A percentile compares a stretch with the other conserved stretches of the same genome.
These are phyloP conservation scores for Mucor plumbeus DNA, from an alignment of 371 early-diverging fungal genomes.

Conservation along the genomic window DNA sequence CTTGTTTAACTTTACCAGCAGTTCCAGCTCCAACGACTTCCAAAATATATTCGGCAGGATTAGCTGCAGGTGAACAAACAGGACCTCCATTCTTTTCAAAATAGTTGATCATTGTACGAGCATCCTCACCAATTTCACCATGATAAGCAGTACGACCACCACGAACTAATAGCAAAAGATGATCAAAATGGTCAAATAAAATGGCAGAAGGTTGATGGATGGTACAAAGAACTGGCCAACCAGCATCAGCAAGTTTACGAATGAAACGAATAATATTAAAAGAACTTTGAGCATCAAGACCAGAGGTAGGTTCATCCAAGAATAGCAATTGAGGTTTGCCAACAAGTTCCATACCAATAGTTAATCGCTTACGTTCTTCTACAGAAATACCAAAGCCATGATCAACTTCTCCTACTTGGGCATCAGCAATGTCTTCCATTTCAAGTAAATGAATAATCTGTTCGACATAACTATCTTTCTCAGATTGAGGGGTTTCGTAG, in stretches of 20 bases:
- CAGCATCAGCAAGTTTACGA: conserved; percentile 59
- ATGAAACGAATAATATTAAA: conserved; percentile 70
- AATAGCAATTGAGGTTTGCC: conserved; percentile 74
- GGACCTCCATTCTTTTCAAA: conserved; percentile 68
- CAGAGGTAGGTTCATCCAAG: conserved; percentile 85
- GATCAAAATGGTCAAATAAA: conserved; percentile 69
- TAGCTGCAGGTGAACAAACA: conserved; percentile 57
- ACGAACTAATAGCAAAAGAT: conserved; percentile 68
- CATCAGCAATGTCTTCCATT: conserved; percentile 59
- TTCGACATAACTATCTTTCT: conserved; percentile 66
- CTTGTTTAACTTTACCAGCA: conserved; percentile 34
- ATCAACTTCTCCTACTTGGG: conserved; percentile 52
- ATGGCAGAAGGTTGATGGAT: conserved; percentile 72
- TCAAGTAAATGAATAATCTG: conserved; percentile 64
- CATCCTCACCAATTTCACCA: conserved; percentile 71
- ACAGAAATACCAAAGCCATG: conserved; percentile 55
- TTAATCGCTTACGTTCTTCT: conserved; percentile 70
- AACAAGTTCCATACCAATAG: conserved; percentile 73
- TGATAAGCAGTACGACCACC: conserved; percentile 79
- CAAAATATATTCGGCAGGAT: conserved; percentile 47
- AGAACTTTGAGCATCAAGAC: conserved; percentile 72
- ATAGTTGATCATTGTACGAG: conserved; percentile 58
- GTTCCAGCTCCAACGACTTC: conserved; percentile 56
- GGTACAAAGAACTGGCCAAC: conserved; percentile 65
- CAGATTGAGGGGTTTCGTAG: conserved; percentile 47